Evolutionary conservation across 2,329 filamentous ascomycete genomes (phyloP).

Genomic region (Thermomyces lanuginosus): DNA sequence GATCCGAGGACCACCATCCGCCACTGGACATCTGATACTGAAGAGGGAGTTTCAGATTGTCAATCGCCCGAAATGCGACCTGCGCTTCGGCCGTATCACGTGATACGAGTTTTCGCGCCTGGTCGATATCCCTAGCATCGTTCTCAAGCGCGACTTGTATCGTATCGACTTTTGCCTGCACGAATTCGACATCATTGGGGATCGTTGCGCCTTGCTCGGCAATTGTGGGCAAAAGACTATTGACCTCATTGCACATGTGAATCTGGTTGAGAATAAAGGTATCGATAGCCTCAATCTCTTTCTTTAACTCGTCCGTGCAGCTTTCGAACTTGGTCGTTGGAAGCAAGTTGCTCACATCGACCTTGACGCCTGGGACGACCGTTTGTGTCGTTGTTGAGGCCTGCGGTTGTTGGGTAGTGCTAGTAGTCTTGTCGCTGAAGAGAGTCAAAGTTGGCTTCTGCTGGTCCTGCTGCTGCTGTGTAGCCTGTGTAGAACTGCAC

Average conservation of each 20-base stretch:
- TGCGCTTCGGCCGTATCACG: conserved; percentile 55
- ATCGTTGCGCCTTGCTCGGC: conserved; percentile 48
- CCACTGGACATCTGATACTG: conserved; percentile 40
- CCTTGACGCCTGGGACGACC: conserved; percentile 53
- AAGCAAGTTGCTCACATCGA: conserved; percentile 62
- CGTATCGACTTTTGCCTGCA: conserved; percentile 44
- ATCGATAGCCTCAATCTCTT: conserved; percentile 62
- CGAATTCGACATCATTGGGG: conserved; percentile 47
- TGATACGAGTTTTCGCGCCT: conserved; percentile 40
- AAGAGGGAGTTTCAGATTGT: conserved; percentile 55
- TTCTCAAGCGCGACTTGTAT: conserved; percentile 47
- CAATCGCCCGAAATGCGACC: conserved; percentile 55
- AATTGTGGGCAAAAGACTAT: conserved; percentile 51
- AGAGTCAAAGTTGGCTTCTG: conserved; percentile 31
- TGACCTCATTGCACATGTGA: conserved; percentile 53
- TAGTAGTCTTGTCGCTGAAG: conserved; percentile 20
- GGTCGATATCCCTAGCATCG: conserved; percentile 44
- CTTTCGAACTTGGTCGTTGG: conserved; percentile 87
- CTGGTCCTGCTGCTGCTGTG: conserved; percentile 27
- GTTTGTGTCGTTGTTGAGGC: conserved; percentile 19
- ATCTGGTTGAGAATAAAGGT: conserved; percentile 67
- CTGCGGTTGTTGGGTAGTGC: conserved; percentile 15
- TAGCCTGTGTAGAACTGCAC: too few relatives aligned
- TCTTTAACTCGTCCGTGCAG: conserved; percentile 65
- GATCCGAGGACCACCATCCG: conserved; percentile 27